phyloP scores from a whole-genome alignment of 2,329 filamentous ascomycete genomes.

The Fusarium sp. region DNA sequence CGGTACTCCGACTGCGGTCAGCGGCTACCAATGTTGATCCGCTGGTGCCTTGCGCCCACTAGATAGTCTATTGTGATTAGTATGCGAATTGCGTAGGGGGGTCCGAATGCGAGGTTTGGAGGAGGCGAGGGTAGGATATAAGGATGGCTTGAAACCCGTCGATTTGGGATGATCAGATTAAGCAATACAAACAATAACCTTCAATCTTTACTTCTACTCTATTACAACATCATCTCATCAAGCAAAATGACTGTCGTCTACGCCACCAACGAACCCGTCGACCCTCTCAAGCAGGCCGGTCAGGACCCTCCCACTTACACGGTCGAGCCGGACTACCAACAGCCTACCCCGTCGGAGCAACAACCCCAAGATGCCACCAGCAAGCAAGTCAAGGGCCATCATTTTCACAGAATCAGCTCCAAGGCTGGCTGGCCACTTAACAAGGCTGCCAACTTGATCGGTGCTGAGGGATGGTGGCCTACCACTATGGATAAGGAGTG shows the following conservation, averaged over 20 bases:
- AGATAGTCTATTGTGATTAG: background rate
- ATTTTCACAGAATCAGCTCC: slow-evolving; percentile 75
- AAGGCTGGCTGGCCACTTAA: slow-evolving; percentile 76
- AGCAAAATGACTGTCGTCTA: slow-evolving; percentile 32
- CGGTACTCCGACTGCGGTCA: slow-evolving; percentile 6
- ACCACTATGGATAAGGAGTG: slow-evolving; percentile 79
- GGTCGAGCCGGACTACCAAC: slow-evolving; percentile 17
- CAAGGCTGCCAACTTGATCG: slow-evolving; percentile 74
- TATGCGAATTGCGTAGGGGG: slow-evolving; percentile 21
- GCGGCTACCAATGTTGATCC: background rate
- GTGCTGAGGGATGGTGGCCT: slow-evolving; percentile 82
- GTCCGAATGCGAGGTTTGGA: slow-evolving; percentile 17
- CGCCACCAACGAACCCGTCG: slow-evolving; percentile 31
- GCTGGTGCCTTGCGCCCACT: slow-evolving; percentile 1
- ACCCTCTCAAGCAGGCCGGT: slow-evolving; percentile 39
- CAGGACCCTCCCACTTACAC: slow-evolving; percentile 40
- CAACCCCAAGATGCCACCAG: background rate
- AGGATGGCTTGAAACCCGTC: slow-evolving; percentile 8
- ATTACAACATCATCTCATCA: background rate
- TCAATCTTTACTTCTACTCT: background rate
- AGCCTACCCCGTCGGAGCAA: slow-evolving; percentile 15
- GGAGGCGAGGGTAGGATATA: slow-evolving; percentile 25
- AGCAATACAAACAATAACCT: background rate
- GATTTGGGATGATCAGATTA: background rate
- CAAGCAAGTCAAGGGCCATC: slow-evolving; percentile 61